phyloP scores from a whole-genome alignment of 2,329 filamentous ascomycete genomes.

The Fusarium fracticaudum region DNA sequence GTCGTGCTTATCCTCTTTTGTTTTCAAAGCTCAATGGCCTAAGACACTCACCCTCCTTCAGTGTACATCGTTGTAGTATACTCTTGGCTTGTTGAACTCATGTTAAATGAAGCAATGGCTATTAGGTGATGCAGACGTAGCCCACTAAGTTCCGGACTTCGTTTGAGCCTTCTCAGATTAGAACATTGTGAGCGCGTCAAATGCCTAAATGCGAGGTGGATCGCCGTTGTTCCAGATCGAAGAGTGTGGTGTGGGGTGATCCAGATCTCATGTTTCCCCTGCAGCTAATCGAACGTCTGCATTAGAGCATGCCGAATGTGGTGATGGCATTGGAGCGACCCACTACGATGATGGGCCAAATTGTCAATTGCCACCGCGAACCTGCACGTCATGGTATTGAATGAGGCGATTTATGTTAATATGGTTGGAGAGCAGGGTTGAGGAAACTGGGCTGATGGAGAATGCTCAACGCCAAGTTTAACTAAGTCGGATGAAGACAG shows the following conservation, averaged over 20 bases:
- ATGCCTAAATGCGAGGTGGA: constrained; percentile 28
- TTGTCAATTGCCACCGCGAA: background rate
- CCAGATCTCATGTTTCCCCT: constrained; percentile 34
- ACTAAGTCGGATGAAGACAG: background rate
- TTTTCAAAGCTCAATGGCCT: background rate
- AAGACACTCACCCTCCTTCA: background rate
- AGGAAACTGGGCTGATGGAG: constrained; percentile 12
- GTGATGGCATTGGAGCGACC: constrained; percentile 19
- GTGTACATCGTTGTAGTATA: background rate
- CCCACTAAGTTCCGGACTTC: background rate
- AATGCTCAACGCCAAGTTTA: background rate
- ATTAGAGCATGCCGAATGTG: constrained; percentile 21
- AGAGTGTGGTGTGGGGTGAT: constrained; percentile 39
- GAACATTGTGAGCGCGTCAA: background rate
- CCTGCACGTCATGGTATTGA: background rate
- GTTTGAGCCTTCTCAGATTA: background rate
- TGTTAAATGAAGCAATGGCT: background rate
- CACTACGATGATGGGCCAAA: constrained; percentile 7
- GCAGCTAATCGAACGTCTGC: constrained; percentile 33
- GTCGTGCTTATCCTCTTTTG: background rate
- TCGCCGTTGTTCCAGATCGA: constrained; percentile 29
- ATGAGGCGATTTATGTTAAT: background rate
- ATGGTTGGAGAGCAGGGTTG: background rate
- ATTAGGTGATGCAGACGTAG: background rate
- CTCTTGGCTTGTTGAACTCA: background rate